Base-by-base conservation (phyloP, 495 filamentous ascomycete genomes). In the Annulohypoxylon stygium region DNA sequence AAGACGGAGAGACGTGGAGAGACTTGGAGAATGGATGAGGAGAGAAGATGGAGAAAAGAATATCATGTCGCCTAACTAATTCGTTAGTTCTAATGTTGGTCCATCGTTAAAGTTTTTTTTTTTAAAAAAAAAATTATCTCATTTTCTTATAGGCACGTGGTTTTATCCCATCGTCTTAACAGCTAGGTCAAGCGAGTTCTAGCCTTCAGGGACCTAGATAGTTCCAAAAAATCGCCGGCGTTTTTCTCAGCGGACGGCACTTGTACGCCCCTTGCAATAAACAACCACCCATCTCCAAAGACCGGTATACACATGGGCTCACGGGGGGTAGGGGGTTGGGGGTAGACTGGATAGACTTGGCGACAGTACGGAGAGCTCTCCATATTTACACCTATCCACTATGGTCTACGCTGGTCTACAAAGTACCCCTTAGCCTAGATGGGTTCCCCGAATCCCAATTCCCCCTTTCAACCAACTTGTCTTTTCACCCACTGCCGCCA, bases 211-310 rank as follows among this genome's bases (percentile, higher is more conserved):
- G 63, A 20, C 55, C 20, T 5, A 16, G 11, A 9, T 51, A 39
- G 63, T 12, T 36, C 36, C 48, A 59, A 47, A 50, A 61, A 57
- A 45, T 69, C 66, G 43, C 66, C 58, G 66, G 14, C 11, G 23
- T 12, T 25, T 55, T 55, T 23, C 51, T 69, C 57, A 55, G 48
- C 54, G 37, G 37, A 47, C 58, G 66, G 66, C 58, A 69, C 66
- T 69, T 69, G 58, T 62, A 33, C 45, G 34, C 58, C 65, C 64
- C 65, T 45, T 68, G 57, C 45, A 68, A 68, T 61, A 61, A 67
- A 23, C 54, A 23, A 18, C 16, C 7, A 36, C 41, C 41, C n/a
- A 51, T 18, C 9, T 23, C 51, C 63, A 34, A 47, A 33, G 45
- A 8, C 66, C 36, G 45, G 20, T 25, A 53, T 59, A 37, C 34